Evolutionary conservation across 331 rosid genomes (phyloP).

Genomic region (Rhamnella rubrinervis): DNA sequence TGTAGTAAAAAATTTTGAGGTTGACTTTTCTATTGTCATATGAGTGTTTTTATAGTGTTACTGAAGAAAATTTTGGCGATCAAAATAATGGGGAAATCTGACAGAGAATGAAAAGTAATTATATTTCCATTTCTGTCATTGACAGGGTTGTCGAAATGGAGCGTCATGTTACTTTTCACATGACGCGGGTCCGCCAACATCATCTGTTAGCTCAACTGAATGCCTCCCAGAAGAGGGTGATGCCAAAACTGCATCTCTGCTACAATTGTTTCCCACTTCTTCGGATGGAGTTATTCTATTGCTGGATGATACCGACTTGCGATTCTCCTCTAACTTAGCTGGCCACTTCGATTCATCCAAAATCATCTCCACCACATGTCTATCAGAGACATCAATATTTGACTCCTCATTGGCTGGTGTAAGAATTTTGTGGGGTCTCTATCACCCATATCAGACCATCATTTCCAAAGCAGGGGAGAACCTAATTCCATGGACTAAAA

Average conservation of each 20-base stretch:
- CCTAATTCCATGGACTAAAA: constrained; percentile 64
- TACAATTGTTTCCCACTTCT: constrained; percentile 42
- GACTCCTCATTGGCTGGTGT: constrained; percentile 48
- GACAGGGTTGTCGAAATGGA: constrained; percentile 82
- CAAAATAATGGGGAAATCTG: too few relatives aligned
- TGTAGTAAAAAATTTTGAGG: too few relatives aligned
- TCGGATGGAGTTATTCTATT: constrained; percentile 55
- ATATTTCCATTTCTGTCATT: constrained; percentile 8
- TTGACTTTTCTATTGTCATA: too few relatives aligned
- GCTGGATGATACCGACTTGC: constrained; percentile 65
- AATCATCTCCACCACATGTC: constrained; percentile 60
- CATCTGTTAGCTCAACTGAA: constrained; percentile 30
- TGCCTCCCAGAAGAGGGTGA: constrained; percentile 50
- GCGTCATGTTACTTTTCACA: constrained; percentile 63
- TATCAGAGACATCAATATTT: constrained; percentile 41
- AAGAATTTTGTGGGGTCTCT: constrained; percentile 64
- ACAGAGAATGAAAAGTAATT: too few relatives aligned
- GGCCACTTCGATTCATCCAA: constrained; percentile 49
- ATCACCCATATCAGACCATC: constrained; percentile 64
- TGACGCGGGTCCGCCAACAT: constrained; percentile 26
- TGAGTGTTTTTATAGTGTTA: too few relatives aligned
- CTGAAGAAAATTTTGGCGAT: too few relatives aligned
- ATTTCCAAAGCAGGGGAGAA: constrained; percentile 50
- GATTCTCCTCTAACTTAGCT: constrained; percentile 49
- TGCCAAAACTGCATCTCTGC: constrained; percentile 43